Conservation (phyloP, 345 rosid species). For the Euphorbia tirucalli region DNA sequence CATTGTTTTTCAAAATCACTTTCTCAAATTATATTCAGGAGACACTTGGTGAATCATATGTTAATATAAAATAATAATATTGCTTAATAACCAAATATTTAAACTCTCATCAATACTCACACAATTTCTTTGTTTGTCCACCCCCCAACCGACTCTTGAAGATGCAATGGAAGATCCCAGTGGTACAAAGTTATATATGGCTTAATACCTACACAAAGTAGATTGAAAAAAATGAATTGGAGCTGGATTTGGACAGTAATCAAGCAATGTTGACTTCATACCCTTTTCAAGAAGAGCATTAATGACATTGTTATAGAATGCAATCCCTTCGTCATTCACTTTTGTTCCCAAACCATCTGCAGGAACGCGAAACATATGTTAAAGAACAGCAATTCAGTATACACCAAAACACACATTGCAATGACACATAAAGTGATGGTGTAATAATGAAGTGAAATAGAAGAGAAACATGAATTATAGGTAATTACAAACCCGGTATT, state of each 20-base stretch:
- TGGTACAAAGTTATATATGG: conserved; percentile 31
- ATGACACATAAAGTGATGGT: not conserved
- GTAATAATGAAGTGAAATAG: not conserved
- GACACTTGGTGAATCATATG: not conserved
- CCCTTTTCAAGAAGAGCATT: conserved; percentile 40
- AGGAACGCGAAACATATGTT: not conserved
- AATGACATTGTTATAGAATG: conserved; percentile 32
- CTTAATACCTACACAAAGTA: conserved; percentile 25
- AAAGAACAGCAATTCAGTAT: not conserved
- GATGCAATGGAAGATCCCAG: conserved; percentile 51
- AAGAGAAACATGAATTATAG: not conserved
- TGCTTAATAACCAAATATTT: not conserved
- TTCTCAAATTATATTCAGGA: not conserved
- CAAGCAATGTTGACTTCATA: conserved; percentile 26
- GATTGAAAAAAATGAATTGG: conserved; percentile 13
- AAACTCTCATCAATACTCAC: conserved; percentile 44
- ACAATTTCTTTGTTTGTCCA: conserved; percentile 70
- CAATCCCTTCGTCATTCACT: conserved; percentile 27
- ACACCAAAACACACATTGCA: not conserved
- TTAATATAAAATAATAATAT: not conserved
- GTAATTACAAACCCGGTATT: not conserved
- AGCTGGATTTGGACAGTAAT: conserved; percentile 18
- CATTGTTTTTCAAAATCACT: conserved; percentile 5
- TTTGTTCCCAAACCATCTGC: conserved; percentile 28
- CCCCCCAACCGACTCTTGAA: conserved; percentile 72